Percentiles rank a stretch among this genome's conserved stretches.
Evolutionary conservation across 2,329 filamentous ascomycete species (phyloP).

Genomic region (Colletotrichum euphorbiae): DNA sequence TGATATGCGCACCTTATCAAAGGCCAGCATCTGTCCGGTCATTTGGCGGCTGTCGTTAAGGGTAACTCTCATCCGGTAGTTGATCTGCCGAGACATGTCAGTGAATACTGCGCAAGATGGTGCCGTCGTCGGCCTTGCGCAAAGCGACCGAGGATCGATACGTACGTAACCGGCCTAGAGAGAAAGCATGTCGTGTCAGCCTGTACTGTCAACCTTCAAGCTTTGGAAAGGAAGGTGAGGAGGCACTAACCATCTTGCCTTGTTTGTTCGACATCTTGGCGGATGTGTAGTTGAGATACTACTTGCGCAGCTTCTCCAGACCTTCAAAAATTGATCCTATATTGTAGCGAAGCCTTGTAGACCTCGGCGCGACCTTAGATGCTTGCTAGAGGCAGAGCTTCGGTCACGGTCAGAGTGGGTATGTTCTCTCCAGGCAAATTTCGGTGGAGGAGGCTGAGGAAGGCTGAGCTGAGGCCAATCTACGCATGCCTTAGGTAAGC

Average conservation of each 20-base stretch:
- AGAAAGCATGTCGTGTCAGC: conserved; percentile 67
- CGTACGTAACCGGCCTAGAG: conserved; percentile 78
- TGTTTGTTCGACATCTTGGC: conserved; percentile 87
- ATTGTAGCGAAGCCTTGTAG: conserved; percentile 49
- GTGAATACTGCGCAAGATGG: background rate
- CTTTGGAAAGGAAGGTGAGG: conserved; percentile 51
- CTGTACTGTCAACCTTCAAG: conserved; percentile 63
- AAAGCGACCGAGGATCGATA: conserved; percentile 44
- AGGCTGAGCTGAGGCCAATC: conserved; percentile 47
- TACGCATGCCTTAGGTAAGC: conserved; percentile 11
- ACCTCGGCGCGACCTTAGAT: conserved; percentile 56
- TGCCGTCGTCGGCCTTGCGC: background rate
- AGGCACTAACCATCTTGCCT: conserved; percentile 94
- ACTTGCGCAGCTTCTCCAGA: conserved; percentile 48
- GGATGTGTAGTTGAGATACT: conserved; percentile 47
- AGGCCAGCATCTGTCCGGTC: conserved; percentile 97
- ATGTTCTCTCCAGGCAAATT: conserved; percentile 51
- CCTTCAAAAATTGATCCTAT: conserved; percentile 59
- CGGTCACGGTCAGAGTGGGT: conserved; percentile 53
- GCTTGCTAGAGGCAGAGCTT: conserved; percentile 53
- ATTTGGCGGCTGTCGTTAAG: conserved; percentile 96
- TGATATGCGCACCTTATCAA: conserved; percentile 82
- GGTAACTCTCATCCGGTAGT: conserved; percentile 98
- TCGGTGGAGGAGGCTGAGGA: conserved; percentile 56
- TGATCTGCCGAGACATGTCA: conserved; percentile 75